These are phyloP conservation scores for Rhododendron vialii DNA, from an alignment of 148 eudicot genomes.

Conservation along the genomic window DNA sequence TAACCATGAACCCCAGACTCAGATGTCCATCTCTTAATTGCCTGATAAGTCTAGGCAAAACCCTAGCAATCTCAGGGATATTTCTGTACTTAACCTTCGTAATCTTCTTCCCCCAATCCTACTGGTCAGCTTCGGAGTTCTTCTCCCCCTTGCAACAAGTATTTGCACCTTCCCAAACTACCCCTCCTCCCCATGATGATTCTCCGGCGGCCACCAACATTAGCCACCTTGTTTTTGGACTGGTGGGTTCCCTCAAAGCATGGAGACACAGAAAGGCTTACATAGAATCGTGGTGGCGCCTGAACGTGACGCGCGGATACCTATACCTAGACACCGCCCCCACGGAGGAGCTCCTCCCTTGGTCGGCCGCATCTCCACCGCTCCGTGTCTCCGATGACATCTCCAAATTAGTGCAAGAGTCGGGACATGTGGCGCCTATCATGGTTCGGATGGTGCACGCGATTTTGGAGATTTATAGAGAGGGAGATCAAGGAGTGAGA, in stretches of 20 bases:
- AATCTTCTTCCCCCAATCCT: background rate
- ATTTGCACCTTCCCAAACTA: too few relatives aligned
- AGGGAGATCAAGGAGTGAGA: constrained; percentile 14
- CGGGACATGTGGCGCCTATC: background rate
- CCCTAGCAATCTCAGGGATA: background rate
- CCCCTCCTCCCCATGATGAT: too few relatives aligned
- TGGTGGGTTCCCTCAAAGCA: constrained; percentile 11
- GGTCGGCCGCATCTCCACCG: constrained; percentile 24
- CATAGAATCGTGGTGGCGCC: constrained; percentile 36
- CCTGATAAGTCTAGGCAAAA: background rate
- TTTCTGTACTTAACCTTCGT: background rate
- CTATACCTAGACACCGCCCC: constrained; percentile 19
- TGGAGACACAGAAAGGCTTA: constrained; percentile 18
- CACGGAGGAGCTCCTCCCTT: constrained; percentile 20
- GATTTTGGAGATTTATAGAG: constrained; percentile 22
- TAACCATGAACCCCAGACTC: background rate
- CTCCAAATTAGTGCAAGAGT: background rate
- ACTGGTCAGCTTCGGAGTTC: too few relatives aligned
- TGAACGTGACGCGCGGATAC: constrained; percentile 21
- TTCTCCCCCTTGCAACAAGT: too few relatives aligned
- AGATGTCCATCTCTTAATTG: background rate
- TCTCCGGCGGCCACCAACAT: too few relatives aligned
- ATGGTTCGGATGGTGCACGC: constrained; percentile 17
- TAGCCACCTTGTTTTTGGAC: constrained; percentile 27
- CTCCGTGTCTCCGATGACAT: constrained; percentile 11